Base-by-base conservation (phyloP, 179 eudicot genomes). In the Beta lomatogona region DNA sequence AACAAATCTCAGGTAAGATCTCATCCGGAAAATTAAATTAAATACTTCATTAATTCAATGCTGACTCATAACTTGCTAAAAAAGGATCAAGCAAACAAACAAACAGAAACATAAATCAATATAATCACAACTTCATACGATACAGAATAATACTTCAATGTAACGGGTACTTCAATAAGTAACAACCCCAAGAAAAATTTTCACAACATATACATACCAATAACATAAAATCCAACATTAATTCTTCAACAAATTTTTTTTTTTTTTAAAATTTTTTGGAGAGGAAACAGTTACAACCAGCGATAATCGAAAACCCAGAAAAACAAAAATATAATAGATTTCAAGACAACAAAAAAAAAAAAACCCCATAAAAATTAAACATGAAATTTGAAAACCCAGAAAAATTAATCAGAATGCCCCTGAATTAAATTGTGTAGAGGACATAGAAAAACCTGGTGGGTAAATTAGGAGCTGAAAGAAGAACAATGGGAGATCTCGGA, bases 1-100 rank as follows among this genome's bases (percentile, higher is more conserved):
- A 52, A 18, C 36, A 73, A 66, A 74, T 79, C 59, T 55, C 60
- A 65, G 70, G 79, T 73, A 77, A 77, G 70, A 77, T 76, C 53
- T 60, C 70, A 25, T 75, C 48, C 44, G 15, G 13, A 54, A 31
- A 60, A 64, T 58, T 16, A 15, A 75, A 44, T 41, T 53, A 18
- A 52, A 45, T n/a, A 13, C 52, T 61, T 46, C 77, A 80, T 80
- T 64, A 73, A 84, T 48, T 71, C 31, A 71, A 28, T 76, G 61
- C 60, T 80, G 41, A 64, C 68, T 68, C 21, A 72, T 69, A 55
- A 83, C 57, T 69, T 54, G 10, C 36, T 45, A 53, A 44, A 66
- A 28, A 19, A 48, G 5, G 45, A 52, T 21, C 57, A 68, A 69
- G 10, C 44, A 57, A 48, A 22, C 58, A 46, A 60, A 36, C 22